phyloP scores from a whole-genome alignment of 2,329 filamentous ascomycete genomes.

The Fusarium irregulare region DNA sequence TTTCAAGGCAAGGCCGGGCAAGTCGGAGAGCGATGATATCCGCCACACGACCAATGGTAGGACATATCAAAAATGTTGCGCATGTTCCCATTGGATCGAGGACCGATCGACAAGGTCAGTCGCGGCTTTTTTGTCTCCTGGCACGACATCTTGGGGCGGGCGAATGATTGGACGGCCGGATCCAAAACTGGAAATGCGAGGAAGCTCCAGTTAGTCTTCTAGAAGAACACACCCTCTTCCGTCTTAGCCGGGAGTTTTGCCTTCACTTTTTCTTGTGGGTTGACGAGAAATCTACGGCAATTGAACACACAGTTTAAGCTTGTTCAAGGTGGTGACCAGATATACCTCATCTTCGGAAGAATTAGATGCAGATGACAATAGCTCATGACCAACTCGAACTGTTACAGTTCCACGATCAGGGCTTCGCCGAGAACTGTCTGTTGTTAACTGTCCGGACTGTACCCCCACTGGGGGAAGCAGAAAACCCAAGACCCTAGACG shows the following conservation, averaged over 20 bases:
- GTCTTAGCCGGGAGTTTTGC: conserved; percentile 9
- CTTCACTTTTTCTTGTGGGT: neutral
- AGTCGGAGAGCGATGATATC: conserved; percentile 36
- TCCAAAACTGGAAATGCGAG: conserved; percentile 27
- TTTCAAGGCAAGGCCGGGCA: conserved; percentile 29
- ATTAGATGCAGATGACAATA: neutral
- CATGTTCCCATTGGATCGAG: conserved; percentile 28
- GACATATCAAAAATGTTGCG: conserved; percentile 24
- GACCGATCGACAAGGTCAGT: conserved; percentile 29
- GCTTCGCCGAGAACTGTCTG: neutral
- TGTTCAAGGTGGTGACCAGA: neutral
- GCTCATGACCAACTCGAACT: neutral
- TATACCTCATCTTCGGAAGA: neutral
- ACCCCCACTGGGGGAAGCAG: conserved; percentile 9
- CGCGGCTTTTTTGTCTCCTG: conserved; percentile 25
- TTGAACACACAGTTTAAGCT: neutral
- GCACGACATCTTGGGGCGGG: conserved; percentile 17
- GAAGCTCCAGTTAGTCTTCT: conserved; percentile 38
- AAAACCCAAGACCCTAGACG: too few relatives aligned
- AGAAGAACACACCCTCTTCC: conserved; percentile 31
- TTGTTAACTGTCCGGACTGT: neutral
- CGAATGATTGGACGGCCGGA: conserved; percentile 22
- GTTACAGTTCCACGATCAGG: neutral
- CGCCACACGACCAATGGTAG: conserved; percentile 35
- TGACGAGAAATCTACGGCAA: neutral